Evolutionary conservation across 129 eudicot species (phyloP).

Genomic region (Centrapalus pauciflorus): DNA sequence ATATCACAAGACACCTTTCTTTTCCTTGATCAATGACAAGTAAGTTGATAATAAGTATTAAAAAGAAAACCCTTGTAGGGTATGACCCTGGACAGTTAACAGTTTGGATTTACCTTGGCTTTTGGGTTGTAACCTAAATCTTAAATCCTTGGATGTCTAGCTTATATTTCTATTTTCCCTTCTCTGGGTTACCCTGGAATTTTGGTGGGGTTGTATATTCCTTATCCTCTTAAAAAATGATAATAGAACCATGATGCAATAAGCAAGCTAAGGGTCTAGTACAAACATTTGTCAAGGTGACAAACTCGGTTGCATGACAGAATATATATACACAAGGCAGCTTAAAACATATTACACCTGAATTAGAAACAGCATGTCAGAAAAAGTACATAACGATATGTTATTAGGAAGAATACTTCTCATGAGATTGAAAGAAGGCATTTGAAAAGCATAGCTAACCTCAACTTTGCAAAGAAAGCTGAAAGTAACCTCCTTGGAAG

Average conservation of each 20-base stretch:
- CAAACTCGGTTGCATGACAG: neutral
- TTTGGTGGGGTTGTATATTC: too few species aligned
- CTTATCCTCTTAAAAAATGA: too few species aligned
- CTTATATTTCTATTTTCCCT: too few species aligned
- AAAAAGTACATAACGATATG: neutral
- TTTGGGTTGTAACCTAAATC: too few species aligned
- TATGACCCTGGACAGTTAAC: too few species aligned
- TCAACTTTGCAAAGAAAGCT: conserved; percentile 82
- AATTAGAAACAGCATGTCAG: neutral
- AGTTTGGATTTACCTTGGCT: too few species aligned
- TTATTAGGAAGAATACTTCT: neutral
- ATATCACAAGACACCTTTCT: neutral
- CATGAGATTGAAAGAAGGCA: neutral
- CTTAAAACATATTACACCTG: neutral
- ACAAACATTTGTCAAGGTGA: neutral
- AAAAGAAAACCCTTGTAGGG: too few species aligned
- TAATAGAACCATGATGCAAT: neutral
- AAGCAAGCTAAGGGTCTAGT: neutral
- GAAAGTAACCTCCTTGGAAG: conserved; percentile 60
- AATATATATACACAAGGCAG: neutral
- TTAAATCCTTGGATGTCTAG: too few species aligned
- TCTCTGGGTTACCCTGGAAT: too few species aligned
- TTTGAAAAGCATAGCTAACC: conserved; percentile 39
- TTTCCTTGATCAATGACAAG: neutral
- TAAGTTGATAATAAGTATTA: too few species aligned